These are phyloP conservation scores for Linum trigynum DNA, from an alignment of 345 rosid species.

Conservation along the genomic window DNA sequence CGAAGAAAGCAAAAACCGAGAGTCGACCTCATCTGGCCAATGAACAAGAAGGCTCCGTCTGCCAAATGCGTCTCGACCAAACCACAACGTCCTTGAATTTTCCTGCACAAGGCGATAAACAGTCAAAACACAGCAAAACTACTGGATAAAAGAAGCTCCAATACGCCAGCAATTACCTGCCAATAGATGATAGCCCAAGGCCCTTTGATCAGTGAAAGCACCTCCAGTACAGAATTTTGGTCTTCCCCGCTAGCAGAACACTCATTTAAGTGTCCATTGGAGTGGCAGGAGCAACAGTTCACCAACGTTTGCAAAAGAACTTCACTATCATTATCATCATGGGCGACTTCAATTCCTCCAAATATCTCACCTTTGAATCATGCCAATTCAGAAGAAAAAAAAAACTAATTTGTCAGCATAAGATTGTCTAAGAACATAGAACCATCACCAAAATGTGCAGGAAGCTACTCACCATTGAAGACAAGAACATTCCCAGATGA, in stretches of 20 bases:
- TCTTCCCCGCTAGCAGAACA: slow-evolving; percentile 21
- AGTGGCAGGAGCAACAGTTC: slow-evolving; percentile 30
- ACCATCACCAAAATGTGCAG: neutral
- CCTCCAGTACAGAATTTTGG: slow-evolving; percentile 35
- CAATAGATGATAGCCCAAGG: slow-evolving; percentile 83
- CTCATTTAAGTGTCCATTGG: slow-evolving; percentile 10
- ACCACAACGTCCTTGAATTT: slow-evolving; percentile 74
- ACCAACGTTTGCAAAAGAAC: slow-evolving; percentile 46
- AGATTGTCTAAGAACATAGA: neutral
- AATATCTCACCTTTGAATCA: slow-evolving; percentile 59
- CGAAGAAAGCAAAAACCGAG: slow-evolving; percentile 61
- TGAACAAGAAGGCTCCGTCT: slow-evolving; percentile 92
- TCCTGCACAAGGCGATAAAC: slow-evolving; percentile 30
- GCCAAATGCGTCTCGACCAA: slow-evolving; percentile 85
- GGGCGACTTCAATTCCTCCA: slow-evolving; percentile 52
- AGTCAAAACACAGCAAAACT: neutral
- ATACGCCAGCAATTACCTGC: slow-evolving; percentile 53
- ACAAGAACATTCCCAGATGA: slow-evolving; percentile 47
- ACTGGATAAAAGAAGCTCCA: slow-evolving; percentile 18
- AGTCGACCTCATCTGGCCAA: slow-evolving; percentile 61
- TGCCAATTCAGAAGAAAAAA: neutral
- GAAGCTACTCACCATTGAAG: slow-evolving; percentile 44
- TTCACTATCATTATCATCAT: slow-evolving; percentile 54
- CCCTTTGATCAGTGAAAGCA: slow-evolving; percentile 69
- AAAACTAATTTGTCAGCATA: neutral